Evolutionary conservation across 805 yeast species (phyloP), one percentile per base, ranked within the genome.

Genomic region (Barnettozyma populi): DNA sequence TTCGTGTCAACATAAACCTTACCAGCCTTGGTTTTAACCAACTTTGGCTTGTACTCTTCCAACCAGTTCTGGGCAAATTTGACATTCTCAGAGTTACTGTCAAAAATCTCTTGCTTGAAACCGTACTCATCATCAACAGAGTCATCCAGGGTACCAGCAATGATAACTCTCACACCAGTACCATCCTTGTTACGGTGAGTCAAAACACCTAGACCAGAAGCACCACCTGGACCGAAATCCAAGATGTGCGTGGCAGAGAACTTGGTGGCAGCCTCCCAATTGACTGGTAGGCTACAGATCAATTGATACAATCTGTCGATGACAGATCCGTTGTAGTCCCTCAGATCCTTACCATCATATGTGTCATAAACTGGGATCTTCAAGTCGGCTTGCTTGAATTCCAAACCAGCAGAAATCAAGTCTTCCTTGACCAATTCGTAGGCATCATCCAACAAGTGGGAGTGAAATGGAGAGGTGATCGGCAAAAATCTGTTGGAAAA

Each of bases 171-270:
- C 43, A 86, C 86, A 70, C 99, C 99, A 45, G 97, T 89, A 69
- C 99, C 99, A 61, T 94, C 99, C 70, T 92, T 94, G 76, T 92
- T 94, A 72, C 96, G 85, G 71, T 90, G 97, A 49, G 99, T 94
- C 59, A 94, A 77, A 52, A 86, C 86, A 71, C 99, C 99, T 57
- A 94, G 76, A 61, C 99, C 99, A 40, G 97, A 87, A 35, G 88
- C 82, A 59, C 98, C 98, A 70, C 99, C 99, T 52, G 99, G 99
- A 66, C 99, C 99, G 60, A 94, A 94, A 71, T 94, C 99, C 53
- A 94, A 68, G 60, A 94, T 79, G 66, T 94, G 99, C 41, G 97
- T 86, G 24, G 94, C 78, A 42, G 78, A 66, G 66, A 87, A 88
- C 55, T 79, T 65, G 34, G 97, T 90, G 27, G 98, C 95, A 25